Conservation (phyloP, 2,329 filamentous ascomycete genomes). For the Clonostachys rhizophaga region DNA sequence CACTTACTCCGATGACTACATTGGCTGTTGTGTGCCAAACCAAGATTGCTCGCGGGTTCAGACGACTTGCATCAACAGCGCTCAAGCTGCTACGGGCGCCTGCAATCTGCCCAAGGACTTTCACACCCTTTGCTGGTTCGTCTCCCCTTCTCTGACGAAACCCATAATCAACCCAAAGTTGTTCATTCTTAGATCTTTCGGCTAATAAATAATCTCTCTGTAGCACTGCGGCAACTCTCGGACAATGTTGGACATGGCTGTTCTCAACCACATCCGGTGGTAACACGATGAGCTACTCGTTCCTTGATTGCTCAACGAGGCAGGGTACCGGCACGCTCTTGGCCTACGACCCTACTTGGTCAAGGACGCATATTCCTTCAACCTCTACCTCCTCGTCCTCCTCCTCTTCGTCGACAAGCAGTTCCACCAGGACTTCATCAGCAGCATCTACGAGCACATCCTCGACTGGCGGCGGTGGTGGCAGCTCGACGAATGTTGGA, state of each 20-base stretch:
- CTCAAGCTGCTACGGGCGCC: slow-evolving; percentile 10
- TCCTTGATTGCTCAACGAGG: slow-evolving; percentile 17
- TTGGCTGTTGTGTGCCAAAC: slow-evolving; percentile 23
- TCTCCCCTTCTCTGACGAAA: neutral
- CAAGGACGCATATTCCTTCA: slow-evolving; percentile 9
- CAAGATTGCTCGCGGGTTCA: slow-evolving; percentile 18
- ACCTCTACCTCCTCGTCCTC: slow-evolving; percentile 1
- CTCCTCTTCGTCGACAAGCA: neutral
- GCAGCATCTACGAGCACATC: slow-evolving; percentile 4
- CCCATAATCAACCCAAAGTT: neutral
- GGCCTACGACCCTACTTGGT: slow-evolving; percentile 18
- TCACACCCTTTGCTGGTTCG: slow-evolving; percentile 28
- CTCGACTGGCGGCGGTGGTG: slow-evolving; percentile 12
- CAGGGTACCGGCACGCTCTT: slow-evolving; percentile 16
- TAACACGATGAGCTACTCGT: slow-evolving; percentile 9
- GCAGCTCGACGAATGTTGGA: slow-evolving; percentile 23
- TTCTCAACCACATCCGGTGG: slow-evolving; percentile 12
- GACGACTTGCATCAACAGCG: slow-evolving; percentile 23
- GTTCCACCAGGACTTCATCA: slow-evolving; percentile 1
- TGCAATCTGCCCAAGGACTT: slow-evolving; percentile 18
- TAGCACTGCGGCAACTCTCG: slow-evolving; percentile 6
- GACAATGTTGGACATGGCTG: slow-evolving; percentile 20
- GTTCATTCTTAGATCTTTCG: neutral
- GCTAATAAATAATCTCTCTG: slow-evolving; percentile 1
- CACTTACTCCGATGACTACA: slow-evolving; percentile 12